Evolutionary conservation across 805 yeast genomes (phyloP).

Genomic region (Ogataea trehalophila): DNA sequence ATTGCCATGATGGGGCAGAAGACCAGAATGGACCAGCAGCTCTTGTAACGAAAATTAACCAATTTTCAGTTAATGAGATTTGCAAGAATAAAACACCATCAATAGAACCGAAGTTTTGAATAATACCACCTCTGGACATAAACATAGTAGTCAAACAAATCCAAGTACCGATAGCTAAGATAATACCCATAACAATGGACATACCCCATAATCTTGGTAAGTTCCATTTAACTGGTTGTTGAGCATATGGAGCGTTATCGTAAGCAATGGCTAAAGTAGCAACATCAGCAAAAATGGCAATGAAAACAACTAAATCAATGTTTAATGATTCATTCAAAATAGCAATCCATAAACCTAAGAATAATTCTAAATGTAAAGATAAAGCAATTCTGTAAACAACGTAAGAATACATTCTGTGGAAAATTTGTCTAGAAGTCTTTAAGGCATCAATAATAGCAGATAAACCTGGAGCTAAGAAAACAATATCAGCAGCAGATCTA

Average conservation of each 20-base stretch:
- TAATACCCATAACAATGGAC: conserved; percentile 75
- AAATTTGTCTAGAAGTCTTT: conserved; percentile 91
- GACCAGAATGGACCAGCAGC: conserved; percentile 98
- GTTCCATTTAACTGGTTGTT: conserved; percentile 90
- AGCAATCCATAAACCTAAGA: conserved; percentile 94
- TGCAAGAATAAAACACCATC: conserved; percentile 88
- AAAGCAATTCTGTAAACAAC: conserved; percentile 95
- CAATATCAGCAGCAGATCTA: conserved; percentile 92
- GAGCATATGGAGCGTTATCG: conserved; percentile 72
- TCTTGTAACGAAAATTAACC: conserved; percentile 92
- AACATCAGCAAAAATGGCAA: conserved; percentile 94
- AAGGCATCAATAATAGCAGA: conserved; percentile 89
- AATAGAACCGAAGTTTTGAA: conserved; percentile 86
- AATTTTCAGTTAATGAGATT: conserved; percentile 87
- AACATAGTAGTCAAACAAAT: conserved; percentile 87
- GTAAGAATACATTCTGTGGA: conserved; percentile 97
- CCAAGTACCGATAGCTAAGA: conserved; percentile 87
- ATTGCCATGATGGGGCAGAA: conserved; percentile 88
- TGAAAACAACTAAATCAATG: conserved; percentile 87
- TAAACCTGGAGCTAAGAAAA: conserved; percentile 89
- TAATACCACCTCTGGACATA: conserved; percentile 78
- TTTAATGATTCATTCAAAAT: conserved; percentile 77
- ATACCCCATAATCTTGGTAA: conserved; percentile 92
- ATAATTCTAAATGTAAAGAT: conserved; percentile 86
- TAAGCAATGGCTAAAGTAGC: conserved; percentile 88